These are phyloP conservation scores for Aspergillus leporis DNA, from an alignment of 495 filamentous ascomycete genomes.

Conservation along the genomic window DNA sequence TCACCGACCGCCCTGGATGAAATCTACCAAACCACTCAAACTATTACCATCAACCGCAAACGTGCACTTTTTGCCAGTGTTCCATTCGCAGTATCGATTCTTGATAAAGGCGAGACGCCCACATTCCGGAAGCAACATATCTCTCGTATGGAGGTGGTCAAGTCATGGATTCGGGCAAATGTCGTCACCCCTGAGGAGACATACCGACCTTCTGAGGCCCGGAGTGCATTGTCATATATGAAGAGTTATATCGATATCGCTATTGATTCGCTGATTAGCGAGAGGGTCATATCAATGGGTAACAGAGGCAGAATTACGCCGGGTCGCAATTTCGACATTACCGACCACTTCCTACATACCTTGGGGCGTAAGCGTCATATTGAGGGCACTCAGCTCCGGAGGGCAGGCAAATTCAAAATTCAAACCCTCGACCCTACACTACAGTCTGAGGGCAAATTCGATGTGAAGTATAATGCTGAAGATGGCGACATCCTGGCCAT, in stretches of 20 bases:
- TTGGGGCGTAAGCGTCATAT: constrained; percentile 47
- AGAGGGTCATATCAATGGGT: constrained; percentile 59
- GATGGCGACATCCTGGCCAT: constrained; percentile 72
- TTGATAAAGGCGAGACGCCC: constrained; percentile 16
- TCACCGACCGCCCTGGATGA: constrained; percentile 37
- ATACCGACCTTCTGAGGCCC: constrained; percentile 45
- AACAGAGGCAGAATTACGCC: constrained; percentile 55
- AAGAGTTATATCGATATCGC: constrained; percentile 53
- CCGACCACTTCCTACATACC: constrained; percentile 52
- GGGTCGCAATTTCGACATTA: constrained; percentile 57
- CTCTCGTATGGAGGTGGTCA: constrained; percentile 41
- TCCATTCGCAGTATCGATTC: constrained; percentile 35
- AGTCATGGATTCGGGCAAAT: constrained; percentile 64
- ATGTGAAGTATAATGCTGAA: constrained; percentile 36
- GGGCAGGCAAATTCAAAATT: constrained; percentile 59
- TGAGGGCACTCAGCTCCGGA: constrained; percentile 48
- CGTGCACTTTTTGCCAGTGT: constrained; percentile 36
- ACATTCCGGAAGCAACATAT: constrained; percentile 24
- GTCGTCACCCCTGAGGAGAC: constrained; percentile 51
- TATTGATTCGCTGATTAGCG: constrained; percentile 55
- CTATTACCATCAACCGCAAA: constrained; percentile 34
- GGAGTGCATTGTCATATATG: constrained; percentile 43
- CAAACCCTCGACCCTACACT: constrained; percentile 56
- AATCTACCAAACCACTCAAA: constrained; percentile 39
- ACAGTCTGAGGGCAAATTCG: constrained; percentile 28